Conservation (phyloP, 169 alveolate species). For the Plasmodium billcollinsi region DNA sequence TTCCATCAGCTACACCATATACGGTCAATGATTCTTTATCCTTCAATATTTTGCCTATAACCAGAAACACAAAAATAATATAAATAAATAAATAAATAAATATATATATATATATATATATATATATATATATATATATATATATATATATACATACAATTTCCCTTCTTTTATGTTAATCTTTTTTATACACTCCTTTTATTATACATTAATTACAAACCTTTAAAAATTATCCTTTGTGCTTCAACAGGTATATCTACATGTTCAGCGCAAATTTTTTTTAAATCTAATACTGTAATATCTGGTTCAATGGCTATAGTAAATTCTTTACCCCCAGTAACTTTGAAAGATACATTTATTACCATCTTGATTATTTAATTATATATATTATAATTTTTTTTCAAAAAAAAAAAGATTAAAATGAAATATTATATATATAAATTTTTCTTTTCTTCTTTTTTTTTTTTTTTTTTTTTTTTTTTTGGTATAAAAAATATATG, state of each 20-base stretch:
- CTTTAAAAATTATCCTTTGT: constrained; percentile 89
- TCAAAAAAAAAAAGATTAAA: too few relatives aligned
- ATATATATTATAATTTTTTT: too few relatives aligned
- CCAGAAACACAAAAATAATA: constrained; percentile 7
- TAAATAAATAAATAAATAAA: background rate
- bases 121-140: background rate
- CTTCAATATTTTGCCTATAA: constrained; percentile 90
- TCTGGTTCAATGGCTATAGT: constrained; percentile 80
- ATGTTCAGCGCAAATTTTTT: constrained; percentile 84
- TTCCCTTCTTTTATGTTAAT: too few relatives aligned
- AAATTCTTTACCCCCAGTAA: constrained; percentile 88
- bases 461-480: too few relatives aligned
- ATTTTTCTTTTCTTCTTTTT: too few relatives aligned
- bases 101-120: background rate
- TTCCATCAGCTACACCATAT: constrained; percentile 90
- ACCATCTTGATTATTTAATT: constrained; percentile 38
- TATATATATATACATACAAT: background rate
- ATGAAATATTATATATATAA: too few relatives aligned
- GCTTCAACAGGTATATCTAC: constrained; percentile 85
- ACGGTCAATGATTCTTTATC: constrained; percentile 87
- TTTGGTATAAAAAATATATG: too few relatives aligned
- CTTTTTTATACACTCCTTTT: too few relatives aligned
- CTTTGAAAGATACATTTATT: constrained; percentile 84
- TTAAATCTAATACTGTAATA: constrained; percentile 83
- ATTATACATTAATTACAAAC: constrained; percentile 43